Percentiles rank a stretch among this genome's conserved stretches.
Evolutionary conservation across 306 rosid genomes (phyloP).

Genomic region (Vigna reflexopilosa): DNA sequence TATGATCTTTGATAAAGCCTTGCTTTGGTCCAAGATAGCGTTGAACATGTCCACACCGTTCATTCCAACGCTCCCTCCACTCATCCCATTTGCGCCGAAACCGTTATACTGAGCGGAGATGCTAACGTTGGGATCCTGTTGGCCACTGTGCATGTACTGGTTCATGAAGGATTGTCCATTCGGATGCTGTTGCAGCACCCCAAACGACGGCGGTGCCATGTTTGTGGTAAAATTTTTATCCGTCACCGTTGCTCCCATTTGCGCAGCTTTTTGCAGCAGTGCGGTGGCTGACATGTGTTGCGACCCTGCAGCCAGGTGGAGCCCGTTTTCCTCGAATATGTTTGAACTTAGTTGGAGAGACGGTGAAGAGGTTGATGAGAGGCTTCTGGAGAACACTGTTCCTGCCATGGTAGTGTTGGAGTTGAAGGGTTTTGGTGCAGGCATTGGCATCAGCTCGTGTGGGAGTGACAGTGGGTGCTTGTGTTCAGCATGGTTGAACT

Average conservation of each 20-base stretch:
- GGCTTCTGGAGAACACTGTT: slow-evolving; percentile 40
- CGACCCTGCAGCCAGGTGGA: slow-evolving; percentile 38
- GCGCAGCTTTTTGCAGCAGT: slow-evolving; percentile 79
- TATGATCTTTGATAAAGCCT: slow-evolving; percentile 58
- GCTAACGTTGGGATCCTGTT: slow-evolving; percentile 31
- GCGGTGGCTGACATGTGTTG: slow-evolving; percentile 83
- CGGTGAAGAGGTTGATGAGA: slow-evolving; percentile 44
- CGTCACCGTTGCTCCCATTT: slow-evolving; percentile 73
- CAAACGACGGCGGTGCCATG: slow-evolving; percentile 69
- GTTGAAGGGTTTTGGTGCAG: slow-evolving; percentile 46
- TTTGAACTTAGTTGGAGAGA: slow-evolving; percentile 48
- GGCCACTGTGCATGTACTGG: slow-evolving; percentile 51
- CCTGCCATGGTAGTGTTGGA: slow-evolving; percentile 30
- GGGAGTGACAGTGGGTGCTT: slow-evolving; percentile 50
- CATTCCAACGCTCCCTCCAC: slow-evolving; percentile 34
- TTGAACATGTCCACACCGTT: slow-evolving; percentile 61
- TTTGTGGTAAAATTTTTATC: slow-evolving; percentile 34
- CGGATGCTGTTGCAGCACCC: slow-evolving; percentile 40
- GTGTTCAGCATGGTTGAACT: slow-evolving; percentile 46
- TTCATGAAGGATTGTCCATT: slow-evolving; percentile 46
- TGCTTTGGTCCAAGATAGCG: slow-evolving; percentile 62
- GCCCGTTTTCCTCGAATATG: slow-evolving; percentile 51
- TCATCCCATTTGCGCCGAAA: slow-evolving; percentile 34
- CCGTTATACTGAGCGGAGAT: slow-evolving; percentile 38
- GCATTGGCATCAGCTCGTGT: slow-evolving; percentile 48